Conservation (phyloP, 352 stramenopile species). For the Globisporangium megalacanthum region DNA sequence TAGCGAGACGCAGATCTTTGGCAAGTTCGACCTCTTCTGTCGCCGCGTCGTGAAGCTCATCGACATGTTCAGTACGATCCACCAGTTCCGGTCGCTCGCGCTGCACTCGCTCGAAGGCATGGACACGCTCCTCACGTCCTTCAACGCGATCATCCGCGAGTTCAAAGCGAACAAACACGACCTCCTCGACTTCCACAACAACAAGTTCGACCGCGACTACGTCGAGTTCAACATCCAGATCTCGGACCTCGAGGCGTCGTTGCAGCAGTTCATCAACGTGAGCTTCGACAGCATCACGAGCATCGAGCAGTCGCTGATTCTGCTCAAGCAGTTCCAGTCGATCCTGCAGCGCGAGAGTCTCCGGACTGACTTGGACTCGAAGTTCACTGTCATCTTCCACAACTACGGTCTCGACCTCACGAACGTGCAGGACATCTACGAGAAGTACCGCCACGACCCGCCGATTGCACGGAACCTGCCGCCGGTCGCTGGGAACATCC, state of each 20-base stretch:
- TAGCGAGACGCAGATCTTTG: constrained; percentile 88
- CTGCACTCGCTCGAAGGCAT: constrained; percentile 91
- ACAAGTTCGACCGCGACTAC: constrained; percentile 92
- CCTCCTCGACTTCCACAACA: constrained; percentile 85
- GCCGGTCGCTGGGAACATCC: constrained; percentile 82
- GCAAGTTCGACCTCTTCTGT: constrained; percentile 90
- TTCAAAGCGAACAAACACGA: constrained; percentile 81
- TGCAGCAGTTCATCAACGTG: constrained; percentile 91
- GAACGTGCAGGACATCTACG: constrained; percentile 82
- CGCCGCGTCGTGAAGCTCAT: constrained; percentile 87
- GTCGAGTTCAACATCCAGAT: constrained; percentile 94
- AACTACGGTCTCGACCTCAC: constrained; percentile 88
- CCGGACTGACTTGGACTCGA: constrained; percentile 77
- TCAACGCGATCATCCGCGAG: constrained; percentile 78
- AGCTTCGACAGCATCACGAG: constrained; percentile 87
- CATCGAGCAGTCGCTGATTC: constrained; percentile 79
- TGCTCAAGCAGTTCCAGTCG: constrained; percentile 86
- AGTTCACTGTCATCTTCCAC: constrained; percentile 91
- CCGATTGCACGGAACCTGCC: constrained; percentile 76
- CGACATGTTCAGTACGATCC: constrained; percentile 90
- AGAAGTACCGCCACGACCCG: constrained; percentile 80
- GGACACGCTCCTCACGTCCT: constrained; percentile 68
- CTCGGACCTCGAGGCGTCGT: constrained; percentile 75
- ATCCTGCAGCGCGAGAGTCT: constrained; percentile 86
- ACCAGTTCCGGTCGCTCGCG: constrained; percentile 87